phyloP scores from a whole-genome alignment of 352 stramenopile species.

The Pythium monospermum region DNA sequence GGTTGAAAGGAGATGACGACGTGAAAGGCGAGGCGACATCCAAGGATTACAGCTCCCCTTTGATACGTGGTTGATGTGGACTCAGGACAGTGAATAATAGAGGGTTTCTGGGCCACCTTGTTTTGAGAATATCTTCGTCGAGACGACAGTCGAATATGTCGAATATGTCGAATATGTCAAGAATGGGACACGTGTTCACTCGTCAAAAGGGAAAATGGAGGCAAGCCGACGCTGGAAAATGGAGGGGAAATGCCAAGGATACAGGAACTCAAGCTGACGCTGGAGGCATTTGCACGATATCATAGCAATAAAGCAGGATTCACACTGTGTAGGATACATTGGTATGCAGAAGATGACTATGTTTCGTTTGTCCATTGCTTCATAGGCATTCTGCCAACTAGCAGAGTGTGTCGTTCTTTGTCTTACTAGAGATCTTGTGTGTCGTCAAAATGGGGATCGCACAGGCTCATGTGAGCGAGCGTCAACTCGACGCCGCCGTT shows the following conservation, averaged over 20 bases:
- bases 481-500: conserved; percentile 26
- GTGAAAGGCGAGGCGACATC: conserved; percentile 12
- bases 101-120: conserved; percentile 12
- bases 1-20: conserved; percentile 13
- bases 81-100: neutral
- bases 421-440: conserved; percentile 17
- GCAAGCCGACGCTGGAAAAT: too few species aligned
- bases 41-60: conserved; percentile 3
- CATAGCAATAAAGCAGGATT: too few species aligned
- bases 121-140: too few species aligned
- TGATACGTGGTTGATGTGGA: too few species aligned
- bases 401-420: too few species aligned
- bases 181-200: neutral
- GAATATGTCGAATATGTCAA: conserved; percentile 5
- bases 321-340: too few species aligned
- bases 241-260: too few species aligned
- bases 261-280: too few species aligned
- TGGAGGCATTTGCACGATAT: too few species aligned
- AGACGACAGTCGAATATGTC: neutral
- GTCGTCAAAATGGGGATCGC: conserved; percentile 13
- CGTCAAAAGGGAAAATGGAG: too few species aligned
- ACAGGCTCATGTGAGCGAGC: conserved; percentile 31
- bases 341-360: too few species aligned
- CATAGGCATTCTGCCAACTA: too few species aligned
- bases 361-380: neutral